Evolutionary conservation across 2,329 filamentous ascomycete species (phyloP).

Genomic region (Chaetomium strumarium): DNA sequence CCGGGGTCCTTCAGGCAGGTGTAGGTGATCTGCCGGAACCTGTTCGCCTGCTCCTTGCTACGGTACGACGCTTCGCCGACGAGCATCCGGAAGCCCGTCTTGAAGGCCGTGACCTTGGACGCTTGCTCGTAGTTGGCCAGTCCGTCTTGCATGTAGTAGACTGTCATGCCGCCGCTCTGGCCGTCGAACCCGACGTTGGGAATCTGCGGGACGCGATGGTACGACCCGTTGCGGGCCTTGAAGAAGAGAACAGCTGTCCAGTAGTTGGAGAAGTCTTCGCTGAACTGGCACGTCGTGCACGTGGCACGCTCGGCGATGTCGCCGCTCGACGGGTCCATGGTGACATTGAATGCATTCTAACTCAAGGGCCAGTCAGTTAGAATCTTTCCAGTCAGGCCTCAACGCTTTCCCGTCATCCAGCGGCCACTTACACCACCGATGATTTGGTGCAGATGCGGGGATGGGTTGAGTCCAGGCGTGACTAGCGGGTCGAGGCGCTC

Average conservation of each 20-base stretch:
- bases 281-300: conserved; percentile 32
- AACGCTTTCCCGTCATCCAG: too few species aligned
- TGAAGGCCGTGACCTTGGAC: conserved; percentile 38
- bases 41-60: conserved; percentile 30
- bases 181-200: conserved; percentile 31
- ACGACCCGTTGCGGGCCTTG: conserved; percentile 19
- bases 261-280: conserved; percentile 27
- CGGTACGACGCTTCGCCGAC: conserved; percentile 35
- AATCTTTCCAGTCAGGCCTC: too few species aligned
- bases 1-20: conserved; percentile 36
- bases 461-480: conserved; percentile 20
- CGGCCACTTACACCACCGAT: conserved; percentile 21
- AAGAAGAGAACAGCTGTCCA: conserved; percentile 26
- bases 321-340: conserved; percentile 30
- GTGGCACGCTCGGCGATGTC: conserved; percentile 25
- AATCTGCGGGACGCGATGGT: conserved; percentile 24
- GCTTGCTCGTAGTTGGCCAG: conserved; percentile 24
- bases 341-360: conserved; percentile 36
- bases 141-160: conserved; percentile 31
- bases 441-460: conserved; percentile 25
- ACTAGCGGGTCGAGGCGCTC: conserved; percentile 22
- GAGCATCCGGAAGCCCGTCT: conserved; percentile 42
- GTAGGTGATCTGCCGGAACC: conserved; percentile 39
- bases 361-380: too few species aligned
- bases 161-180: conserved; percentile 31